Evolutionary conservation across 1,284 basidiomycete genomes (phyloP).

Genomic region (Pseudozyma tsukubaensis): DNA sequence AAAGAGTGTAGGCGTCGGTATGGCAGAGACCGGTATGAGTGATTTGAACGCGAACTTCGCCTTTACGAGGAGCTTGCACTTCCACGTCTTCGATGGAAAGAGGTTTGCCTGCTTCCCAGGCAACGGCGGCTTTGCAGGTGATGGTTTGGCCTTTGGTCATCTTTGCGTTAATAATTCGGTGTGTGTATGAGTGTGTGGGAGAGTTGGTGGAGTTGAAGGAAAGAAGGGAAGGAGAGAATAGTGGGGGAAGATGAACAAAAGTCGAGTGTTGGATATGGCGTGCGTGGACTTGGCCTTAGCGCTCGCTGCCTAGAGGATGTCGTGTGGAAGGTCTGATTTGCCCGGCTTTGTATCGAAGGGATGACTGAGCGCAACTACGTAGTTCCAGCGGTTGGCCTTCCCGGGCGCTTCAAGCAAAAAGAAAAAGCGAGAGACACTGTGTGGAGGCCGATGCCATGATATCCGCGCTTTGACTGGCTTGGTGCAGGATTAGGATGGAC

Average conservation of each 20-base stretch:
- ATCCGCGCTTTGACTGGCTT: constrained; percentile 11
- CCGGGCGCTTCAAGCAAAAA: neutral
- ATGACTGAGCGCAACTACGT: neutral
- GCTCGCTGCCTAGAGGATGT: constrained; percentile 15
- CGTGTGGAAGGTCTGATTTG: constrained; percentile 9
- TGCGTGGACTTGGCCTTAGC: constrained; percentile 9
- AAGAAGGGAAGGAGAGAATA: neutral
- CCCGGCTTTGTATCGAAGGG: neutral
- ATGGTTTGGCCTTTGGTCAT: constrained; percentile 61
- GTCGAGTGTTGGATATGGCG: neutral
- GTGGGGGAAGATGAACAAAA: neutral
- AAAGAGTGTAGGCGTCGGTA: constrained; percentile 96
- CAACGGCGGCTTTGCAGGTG: constrained; percentile 79
- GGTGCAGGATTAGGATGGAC: neutral
- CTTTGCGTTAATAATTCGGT: neutral
- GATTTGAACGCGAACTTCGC: constrained; percentile 94
- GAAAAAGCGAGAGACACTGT: neutral
- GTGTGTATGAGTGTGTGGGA: neutral
- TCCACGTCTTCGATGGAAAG: constrained; percentile 91
- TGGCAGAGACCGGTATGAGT: constrained; percentile 96
- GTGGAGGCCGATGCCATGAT: constrained; percentile 26
- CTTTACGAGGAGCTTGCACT: constrained; percentile 87
- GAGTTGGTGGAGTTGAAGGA: neutral
- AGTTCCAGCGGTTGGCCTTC: neutral
- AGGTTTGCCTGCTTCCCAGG: constrained; percentile 92